Conservation (phyloP, 2,329 filamentous ascomycete species). For the Talaromyces piceae region DNA sequence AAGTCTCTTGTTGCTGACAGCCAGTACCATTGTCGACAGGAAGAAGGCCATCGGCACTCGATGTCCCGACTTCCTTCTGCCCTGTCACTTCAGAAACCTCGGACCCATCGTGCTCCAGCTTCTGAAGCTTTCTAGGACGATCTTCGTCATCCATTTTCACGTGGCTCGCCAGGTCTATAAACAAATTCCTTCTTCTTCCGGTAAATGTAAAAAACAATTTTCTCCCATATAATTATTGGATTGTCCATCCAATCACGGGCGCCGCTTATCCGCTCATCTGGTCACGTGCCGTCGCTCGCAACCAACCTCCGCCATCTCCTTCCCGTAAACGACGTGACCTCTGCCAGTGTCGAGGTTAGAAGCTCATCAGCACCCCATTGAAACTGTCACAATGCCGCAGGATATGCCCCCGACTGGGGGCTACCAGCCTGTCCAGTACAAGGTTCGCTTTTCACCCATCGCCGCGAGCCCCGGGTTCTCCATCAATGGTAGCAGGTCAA, state of each 20-base stretch:
- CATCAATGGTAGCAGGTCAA: no score
- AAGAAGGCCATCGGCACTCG: conserved; percentile 14
- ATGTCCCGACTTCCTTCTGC: conserved; percentile 23
- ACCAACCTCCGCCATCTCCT: conserved; percentile 12
- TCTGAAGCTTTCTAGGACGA: conserved; percentile 49
- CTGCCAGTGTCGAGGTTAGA: conserved; percentile 5
- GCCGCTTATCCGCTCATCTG: neutral
- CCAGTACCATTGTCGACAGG: conserved; percentile 2
- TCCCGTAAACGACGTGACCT: conserved; percentile 12
- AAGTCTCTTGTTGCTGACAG: neutral
- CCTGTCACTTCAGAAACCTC: conserved; percentile 19
- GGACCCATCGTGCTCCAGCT: conserved; percentile 37
- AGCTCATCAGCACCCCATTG: conserved; percentile 15
- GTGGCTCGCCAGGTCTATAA: neutral
- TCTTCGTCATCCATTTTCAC: conserved; percentile 47
- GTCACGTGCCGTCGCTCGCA: conserved; percentile 9
- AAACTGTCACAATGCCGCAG: conserved; percentile 67
- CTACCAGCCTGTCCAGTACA: conserved; percentile 96
- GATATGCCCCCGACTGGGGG: conserved; percentile 94
- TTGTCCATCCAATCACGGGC: conserved; percentile 5
- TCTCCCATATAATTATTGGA: neutral
- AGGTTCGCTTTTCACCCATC: conserved; percentile 60
- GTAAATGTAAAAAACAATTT: conserved; percentile 3
- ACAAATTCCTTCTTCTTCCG: neutral
- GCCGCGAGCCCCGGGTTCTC: no score